phyloP scores from a whole-genome alignment of 495 filamentous ascomycete species.

The Sporormia fimetaria region DNA sequence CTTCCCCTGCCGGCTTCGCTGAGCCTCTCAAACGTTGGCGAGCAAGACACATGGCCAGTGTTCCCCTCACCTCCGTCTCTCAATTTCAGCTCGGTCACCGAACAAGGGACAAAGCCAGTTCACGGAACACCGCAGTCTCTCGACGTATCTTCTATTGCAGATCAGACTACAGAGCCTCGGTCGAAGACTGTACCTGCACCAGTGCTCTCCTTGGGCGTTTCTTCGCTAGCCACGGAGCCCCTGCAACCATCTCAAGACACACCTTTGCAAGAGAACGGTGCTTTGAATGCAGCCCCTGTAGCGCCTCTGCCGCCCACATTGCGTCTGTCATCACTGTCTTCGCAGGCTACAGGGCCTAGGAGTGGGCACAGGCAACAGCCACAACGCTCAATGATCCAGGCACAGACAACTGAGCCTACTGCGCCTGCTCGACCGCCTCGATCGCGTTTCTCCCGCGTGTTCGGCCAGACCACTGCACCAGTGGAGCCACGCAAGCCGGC shows the following conservation, averaged over 20 bases:
- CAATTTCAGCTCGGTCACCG: not conserved
- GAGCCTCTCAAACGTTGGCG: conserved; percentile 2
- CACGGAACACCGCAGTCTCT: too few relatives aligned
- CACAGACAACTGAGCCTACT: conserved; percentile 42
- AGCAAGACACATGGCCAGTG: too few relatives aligned
- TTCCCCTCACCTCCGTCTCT: conserved; percentile 2
- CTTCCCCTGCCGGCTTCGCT: conserved; percentile 2
- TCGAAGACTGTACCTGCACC: not conserved
- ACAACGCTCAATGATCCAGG: conserved; percentile 35
- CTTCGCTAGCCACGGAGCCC: conserved; percentile 10
- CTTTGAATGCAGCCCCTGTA: too few relatives aligned
- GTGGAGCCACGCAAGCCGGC: conserved; percentile 9
- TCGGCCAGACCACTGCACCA: conserved; percentile 29
- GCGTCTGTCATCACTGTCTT: conserved; percentile 7
- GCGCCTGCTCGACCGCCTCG: conserved; percentile 17
- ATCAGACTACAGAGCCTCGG: conserved; percentile 3
- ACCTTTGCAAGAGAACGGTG: not conserved
- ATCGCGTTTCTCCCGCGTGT: conserved; percentile 40
- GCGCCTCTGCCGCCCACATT: not conserved
- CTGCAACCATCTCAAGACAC: not conserved
- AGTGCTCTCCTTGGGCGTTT: conserved; percentile 1
- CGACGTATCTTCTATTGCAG: conserved; percentile 1
- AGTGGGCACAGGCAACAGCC: conserved; percentile 4
- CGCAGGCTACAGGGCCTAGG: conserved; percentile 13
- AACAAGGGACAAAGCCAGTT: not conserved